Evolutionary conservation across 768 basidiomycete genomes (phyloP), one percentile per base, ranked within the genome.

Genomic region (Lepiota venenata): DNA sequence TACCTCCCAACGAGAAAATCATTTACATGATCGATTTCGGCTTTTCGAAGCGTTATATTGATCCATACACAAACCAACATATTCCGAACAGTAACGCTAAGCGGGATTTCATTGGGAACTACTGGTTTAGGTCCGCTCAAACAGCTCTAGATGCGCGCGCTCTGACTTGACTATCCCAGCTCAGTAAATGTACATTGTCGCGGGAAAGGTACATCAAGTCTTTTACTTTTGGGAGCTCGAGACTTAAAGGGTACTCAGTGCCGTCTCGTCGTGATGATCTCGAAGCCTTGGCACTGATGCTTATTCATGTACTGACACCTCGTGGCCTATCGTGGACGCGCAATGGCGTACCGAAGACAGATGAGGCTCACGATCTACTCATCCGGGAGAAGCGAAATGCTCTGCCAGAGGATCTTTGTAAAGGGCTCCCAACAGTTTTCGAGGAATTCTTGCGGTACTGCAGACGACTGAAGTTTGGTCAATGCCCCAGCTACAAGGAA

Each of bases 21-120:
- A 74, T 91, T 57, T 91, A 89, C 62, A 86, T 91, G 87, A 91
- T 91, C 60, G 89, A 91, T 66, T 91, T 91, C 64, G 88, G 88
- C 12, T 91, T 91, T 66, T 88, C 88, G 15, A 91, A 90, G 62
- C 78, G 77, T 29, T 91, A 87, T 58, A 82, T 90, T 58, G 86
- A 91, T 67, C 77, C 78, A 18, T 58, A 65, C 43, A 88, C 85
- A 2, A 75, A 69, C 40, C 77, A 78, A n/a, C 88, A 91, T 61
- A 87, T 91, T 54, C 81, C 82, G 15, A 84, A 90, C 53, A 84
- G 82, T 60, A 82, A 77, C 49, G 69, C 69, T 27, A 84, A 83
- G 63, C 81, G 87, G 39, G 84, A 88, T 61, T 91, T 91, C 58
- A 82, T 91, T 49, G 88, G 88, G 21, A 91, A 91, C 64, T 91